Conservation (phyloP, 179 eudicot genomes). For the Beta corolliflora region DNA sequence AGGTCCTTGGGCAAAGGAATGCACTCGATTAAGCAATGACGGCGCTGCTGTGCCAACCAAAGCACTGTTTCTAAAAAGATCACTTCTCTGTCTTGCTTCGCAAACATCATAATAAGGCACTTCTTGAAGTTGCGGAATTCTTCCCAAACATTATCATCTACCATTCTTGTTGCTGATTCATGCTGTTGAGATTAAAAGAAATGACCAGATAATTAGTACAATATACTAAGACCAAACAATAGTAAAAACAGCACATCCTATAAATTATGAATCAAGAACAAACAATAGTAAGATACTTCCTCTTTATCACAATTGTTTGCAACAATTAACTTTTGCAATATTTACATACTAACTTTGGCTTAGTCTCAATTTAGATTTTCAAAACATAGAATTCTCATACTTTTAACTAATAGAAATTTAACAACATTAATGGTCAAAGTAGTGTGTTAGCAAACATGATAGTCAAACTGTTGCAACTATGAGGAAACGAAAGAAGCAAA, state of each 20-base stretch:
- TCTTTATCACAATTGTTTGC: no score
- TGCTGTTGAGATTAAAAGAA: constrained; percentile 52
- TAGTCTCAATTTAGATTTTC: no score
- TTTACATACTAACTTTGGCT: no score
- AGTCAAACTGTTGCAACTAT: no score
- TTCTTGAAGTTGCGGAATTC: constrained; percentile 97
- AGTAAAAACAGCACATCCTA: background rate
- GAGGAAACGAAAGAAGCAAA: no score
- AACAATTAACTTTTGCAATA: no score
- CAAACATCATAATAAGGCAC: constrained; percentile 95
- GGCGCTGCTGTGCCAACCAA: constrained; percentile 68
- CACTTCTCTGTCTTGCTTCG: constrained; percentile 86
- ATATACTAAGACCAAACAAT: background rate
- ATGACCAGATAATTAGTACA: background rate
- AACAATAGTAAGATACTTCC: no score
- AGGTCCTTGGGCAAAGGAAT: constrained; percentile 67
- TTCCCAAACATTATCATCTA: constrained; percentile 93
- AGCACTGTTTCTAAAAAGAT: constrained; percentile 90
- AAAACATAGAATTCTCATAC: no score
- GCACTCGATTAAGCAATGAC: constrained; percentile 96
- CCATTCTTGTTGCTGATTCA: constrained; percentile 76
- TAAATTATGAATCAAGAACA: background rate
- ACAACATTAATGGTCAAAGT: no score
- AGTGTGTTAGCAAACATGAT: no score
- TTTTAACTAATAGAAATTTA: no score